phyloP scores from a whole-genome alignment of 2,329 filamentous ascomycete genomes.

The Pseudovirgaria hyperparasitica region DNA sequence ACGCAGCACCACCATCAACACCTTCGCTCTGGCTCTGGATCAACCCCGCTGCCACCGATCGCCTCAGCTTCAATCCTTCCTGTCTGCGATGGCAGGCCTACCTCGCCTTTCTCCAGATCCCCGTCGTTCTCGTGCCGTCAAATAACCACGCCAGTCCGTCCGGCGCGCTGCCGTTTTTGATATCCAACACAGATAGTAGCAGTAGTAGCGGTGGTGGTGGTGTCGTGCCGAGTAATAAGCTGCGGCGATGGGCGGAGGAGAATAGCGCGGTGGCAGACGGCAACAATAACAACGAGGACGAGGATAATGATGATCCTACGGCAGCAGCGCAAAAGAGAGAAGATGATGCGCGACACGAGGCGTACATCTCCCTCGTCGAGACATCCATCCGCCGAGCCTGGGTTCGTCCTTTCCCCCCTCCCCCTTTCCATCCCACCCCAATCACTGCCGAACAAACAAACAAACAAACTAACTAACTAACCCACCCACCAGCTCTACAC shows the following conservation, averaged over 20 bases:
- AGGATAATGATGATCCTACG: conserved; percentile 34
- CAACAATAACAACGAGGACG: too few species aligned
- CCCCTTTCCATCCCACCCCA: too few species aligned
- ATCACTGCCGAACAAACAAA: too few species aligned
- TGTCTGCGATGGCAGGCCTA: conserved; percentile 98
- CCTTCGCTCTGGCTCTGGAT: too few species aligned
- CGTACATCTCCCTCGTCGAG: conserved; percentile 68
- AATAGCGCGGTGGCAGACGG: conserved; percentile 11
- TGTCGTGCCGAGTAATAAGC: conserved; percentile 51
- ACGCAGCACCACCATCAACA: conserved; percentile 45
- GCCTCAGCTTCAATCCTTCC: conserved; percentile 84
- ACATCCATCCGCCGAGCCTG: conserved; percentile 72
- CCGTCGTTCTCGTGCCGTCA: conserved; percentile 55
- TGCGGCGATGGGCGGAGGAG: conserved; percentile 56
- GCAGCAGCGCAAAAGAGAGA: too few species aligned
- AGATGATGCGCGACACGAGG: conserved; percentile 52
- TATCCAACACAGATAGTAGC: conserved; percentile 37
- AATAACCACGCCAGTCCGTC: conserved; percentile 90
- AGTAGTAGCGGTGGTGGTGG: conserved; percentile 26
- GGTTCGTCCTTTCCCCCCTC: conserved; percentile 39
- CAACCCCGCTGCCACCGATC: too few species aligned
- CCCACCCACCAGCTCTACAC: background rate
- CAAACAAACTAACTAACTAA: too few species aligned
- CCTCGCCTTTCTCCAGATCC: conserved; percentile 61
- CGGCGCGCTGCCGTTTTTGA: conserved; percentile 77